Evolutionary conservation across 495 filamentous ascomycete species (phyloP).

Genomic region (Pyronema domesticum): DNA sequence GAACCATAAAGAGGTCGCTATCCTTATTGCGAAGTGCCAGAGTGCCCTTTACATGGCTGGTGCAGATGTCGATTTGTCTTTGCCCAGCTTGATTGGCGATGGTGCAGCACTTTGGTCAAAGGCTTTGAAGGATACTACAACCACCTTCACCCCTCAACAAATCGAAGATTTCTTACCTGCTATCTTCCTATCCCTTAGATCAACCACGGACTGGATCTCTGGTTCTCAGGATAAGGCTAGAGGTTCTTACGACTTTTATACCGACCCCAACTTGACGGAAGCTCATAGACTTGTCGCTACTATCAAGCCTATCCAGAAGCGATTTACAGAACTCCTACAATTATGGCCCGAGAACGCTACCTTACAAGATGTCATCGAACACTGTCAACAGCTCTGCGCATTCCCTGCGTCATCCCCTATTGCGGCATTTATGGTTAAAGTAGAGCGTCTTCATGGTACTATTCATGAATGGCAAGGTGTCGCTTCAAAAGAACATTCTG

Average conservation of each 20-base stretch:
- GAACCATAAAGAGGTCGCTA: slow-evolving; percentile 32
- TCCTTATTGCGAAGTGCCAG: slow-evolving; percentile 37
- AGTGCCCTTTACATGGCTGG: slow-evolving; percentile 31
- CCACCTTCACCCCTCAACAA: slow-evolving; percentile 26
- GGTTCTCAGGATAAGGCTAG: slow-evolving; percentile 20
- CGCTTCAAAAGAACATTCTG: slow-evolving; percentile 62
- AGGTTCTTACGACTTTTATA: slow-evolving; percentile 71
- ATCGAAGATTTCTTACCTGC: slow-evolving; percentile 43
- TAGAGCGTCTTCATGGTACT: slow-evolving; percentile 64
- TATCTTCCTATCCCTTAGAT: slow-evolving; percentile 43
- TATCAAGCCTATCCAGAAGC: slow-evolving; percentile 43
- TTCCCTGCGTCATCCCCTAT: slow-evolving; percentile 71
- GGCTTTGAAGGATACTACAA: slow-evolving; percentile 10
- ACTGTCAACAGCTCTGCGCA: slow-evolving; percentile 53
- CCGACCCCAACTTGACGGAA: slow-evolving; percentile 55
- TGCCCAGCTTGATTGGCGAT: slow-evolving; percentile 11
- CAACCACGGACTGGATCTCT: slow-evolving; percentile 36
- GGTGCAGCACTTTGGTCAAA: slow-evolving; percentile 12
- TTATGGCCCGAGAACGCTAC: slow-evolving; percentile 58
- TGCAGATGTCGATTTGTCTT: slow-evolving; percentile 14
- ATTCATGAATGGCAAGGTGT: slow-evolving; percentile 89
- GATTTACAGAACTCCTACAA: slow-evolving; percentile 36
- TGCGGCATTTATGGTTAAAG: slow-evolving; percentile 60
- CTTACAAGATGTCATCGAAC: slow-evolving; percentile 53
- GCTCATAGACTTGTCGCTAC: slow-evolving; percentile 49